Percentiles rank a stretch among this genome's conserved stretches.
Conservation (phyloP, 2,329 filamentous ascomycete genomes). For the Drechslerella dactyloides region DNA sequence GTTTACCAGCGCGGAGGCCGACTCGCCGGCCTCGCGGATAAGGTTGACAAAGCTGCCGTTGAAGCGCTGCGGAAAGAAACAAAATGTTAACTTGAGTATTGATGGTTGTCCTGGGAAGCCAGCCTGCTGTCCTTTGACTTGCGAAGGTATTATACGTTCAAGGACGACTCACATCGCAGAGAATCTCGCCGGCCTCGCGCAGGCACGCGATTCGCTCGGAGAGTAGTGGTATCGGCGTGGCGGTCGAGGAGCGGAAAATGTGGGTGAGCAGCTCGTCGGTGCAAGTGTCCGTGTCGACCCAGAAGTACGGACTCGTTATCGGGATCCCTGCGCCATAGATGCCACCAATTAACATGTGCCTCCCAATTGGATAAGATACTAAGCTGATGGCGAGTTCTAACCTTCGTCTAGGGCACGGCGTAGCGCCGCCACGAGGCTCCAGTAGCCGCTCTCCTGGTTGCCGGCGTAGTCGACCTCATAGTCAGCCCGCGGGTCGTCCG, state of each 20-base stretch:
- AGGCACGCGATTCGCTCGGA: constrained; percentile 78
- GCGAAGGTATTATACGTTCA: too few relatives aligned
- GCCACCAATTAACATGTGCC: too few relatives aligned
- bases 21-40: constrained; percentile 75
- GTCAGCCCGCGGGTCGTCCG: constrained; percentile 70
- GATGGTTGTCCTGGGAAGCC: too few relatives aligned
- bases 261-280: constrained; percentile 74
- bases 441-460: constrained; percentile 91
- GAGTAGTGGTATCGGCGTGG: constrained; percentile 85
- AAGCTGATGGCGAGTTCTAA: constrained; percentile 57
- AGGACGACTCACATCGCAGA: constrained; percentile 69
- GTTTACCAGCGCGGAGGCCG: constrained; percentile 85
- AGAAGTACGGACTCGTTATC: constrained; percentile 87
- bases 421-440: constrained; percentile 85
- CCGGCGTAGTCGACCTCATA: constrained; percentile 82
- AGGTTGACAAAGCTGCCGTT: constrained; percentile 75
- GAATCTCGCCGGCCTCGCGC: constrained; percentile 78
- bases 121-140: too few relatives aligned
- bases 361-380: too few relatives aligned
- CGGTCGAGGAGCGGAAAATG: constrained; percentile 84
- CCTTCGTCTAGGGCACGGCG: constrained; percentile 88
- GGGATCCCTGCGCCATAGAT: constrained; percentile 71
- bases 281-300: constrained; percentile 77
- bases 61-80: constrained; percentile 68
- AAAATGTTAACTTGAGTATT: too few relatives aligned